phyloP scores from a whole-genome alignment of 2,329 filamentous ascomycete genomes.

The Colletotrichum karsti region DNA sequence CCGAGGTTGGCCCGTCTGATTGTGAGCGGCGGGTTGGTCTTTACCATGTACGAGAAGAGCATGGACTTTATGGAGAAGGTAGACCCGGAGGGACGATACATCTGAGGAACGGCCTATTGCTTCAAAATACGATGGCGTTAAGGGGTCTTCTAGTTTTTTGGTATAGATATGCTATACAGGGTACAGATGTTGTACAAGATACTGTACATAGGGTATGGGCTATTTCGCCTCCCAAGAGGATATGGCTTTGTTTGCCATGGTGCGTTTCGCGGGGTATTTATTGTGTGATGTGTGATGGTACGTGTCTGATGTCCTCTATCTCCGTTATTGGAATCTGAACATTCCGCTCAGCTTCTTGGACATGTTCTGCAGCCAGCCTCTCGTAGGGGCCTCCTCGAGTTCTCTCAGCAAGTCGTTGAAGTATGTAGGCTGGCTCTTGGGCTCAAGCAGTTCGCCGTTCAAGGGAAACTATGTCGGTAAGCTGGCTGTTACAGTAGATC shows the following conservation, averaged over 20 bases:
- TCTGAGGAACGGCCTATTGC: conserved; percentile 59
- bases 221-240: background rate
- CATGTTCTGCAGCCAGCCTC: conserved; percentile 61
- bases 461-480: conserved; percentile 39
- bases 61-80: conserved; percentile 85
- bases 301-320: background rate
- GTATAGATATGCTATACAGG: conserved; percentile 27
- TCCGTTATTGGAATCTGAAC: conserved; percentile 61
- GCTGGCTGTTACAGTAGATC: background rate
- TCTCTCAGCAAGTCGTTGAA: conserved; percentile 69
- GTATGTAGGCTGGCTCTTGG: conserved; percentile 71
- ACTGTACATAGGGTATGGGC: conserved; percentile 18
- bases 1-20: conserved; percentile 86
- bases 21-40: conserved; percentile 94
- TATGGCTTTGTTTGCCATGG: background rate
- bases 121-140: conserved; percentile 12
- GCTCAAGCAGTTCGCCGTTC: conserved; percentile 60
- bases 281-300: background rate
- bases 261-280: background rate
- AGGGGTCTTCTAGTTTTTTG: conserved; percentile 15
- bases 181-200: conserved; percentile 30
- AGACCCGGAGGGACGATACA: conserved; percentile 86
- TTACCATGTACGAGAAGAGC: conserved; percentile 98
- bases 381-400: conserved; percentile 68
- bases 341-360: conserved; percentile 66